Evolutionary conservation across 2,329 filamentous ascomycete species (phyloP).

Genomic region (Exophiala dermatitidis): DNA sequence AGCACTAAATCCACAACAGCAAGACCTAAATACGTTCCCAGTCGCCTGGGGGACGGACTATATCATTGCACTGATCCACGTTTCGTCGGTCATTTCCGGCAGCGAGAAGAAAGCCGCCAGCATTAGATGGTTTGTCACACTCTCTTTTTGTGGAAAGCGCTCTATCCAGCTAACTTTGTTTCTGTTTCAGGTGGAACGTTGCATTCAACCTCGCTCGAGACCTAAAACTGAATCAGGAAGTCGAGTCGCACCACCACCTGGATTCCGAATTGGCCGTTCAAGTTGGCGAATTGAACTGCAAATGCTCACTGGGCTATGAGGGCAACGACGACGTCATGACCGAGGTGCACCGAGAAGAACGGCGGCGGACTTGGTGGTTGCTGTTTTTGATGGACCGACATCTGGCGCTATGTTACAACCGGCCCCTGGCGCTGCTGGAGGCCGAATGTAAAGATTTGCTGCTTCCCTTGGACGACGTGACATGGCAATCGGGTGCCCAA

Average conservation of each 20-base stretch:
- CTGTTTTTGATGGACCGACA: conserved; percentile 45
- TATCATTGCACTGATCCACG: conserved; percentile 23
- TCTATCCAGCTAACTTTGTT: conserved; percentile 1
- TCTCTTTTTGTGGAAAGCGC: background rate
- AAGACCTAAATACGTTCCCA: conserved; percentile 8
- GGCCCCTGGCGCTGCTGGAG: conserved; percentile 40
- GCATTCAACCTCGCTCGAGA: conserved; percentile 23
- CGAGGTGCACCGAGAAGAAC: conserved; percentile 43
- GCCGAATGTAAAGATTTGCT: conserved; percentile 40
- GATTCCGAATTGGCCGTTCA: conserved; percentile 1
- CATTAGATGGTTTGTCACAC: conserved; percentile 18
- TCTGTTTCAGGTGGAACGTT: conserved; percentile 15
- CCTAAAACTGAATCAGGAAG: conserved; percentile 22
- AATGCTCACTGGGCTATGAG: conserved; percentile 37
- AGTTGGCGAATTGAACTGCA: conserved; percentile 37
- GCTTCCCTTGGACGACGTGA: conserved; percentile 37
- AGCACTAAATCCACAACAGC: conserved; percentile 14
- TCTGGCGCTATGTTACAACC: conserved; percentile 44
- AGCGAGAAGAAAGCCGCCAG: conserved; percentile 24
- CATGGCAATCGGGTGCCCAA: conserved; percentile 31
- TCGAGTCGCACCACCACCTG: conserved; percentile 13
- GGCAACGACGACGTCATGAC: conserved; percentile 36
- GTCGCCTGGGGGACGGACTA: conserved; percentile 23
- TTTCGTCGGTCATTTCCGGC: conserved; percentile 21
- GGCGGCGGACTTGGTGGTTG: conserved; percentile 44